A percentile compares a stretch with the other conserved stretches of the same genome.
Evolutionary conservation across 805 yeast genomes (phyloP).

Genomic region (Candida ortonii): DNA sequence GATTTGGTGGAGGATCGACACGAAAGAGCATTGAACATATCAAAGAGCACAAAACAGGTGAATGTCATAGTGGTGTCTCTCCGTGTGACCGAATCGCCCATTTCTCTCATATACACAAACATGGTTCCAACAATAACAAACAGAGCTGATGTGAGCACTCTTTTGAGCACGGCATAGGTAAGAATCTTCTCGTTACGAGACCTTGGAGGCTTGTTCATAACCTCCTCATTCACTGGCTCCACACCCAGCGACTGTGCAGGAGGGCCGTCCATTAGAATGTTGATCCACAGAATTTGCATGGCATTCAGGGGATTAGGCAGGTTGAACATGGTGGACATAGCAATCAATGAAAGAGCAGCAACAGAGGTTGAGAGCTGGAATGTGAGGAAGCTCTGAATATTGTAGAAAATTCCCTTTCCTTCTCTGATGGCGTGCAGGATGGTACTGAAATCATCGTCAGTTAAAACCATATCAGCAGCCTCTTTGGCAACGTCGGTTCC

Average conservation of each 20-base stretch:
- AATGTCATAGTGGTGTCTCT: constrained; percentile 99
- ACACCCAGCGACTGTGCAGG: constrained; percentile 98
- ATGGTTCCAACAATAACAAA: constrained; percentile 84
- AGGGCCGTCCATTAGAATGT: constrained; percentile 97
- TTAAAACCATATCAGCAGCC: constrained; percentile 96
- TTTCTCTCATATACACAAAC: constrained; percentile 80
- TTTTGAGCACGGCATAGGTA: constrained; percentile 61
- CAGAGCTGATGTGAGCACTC: constrained; percentile 73
- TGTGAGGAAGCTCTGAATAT: constrained; percentile 90
- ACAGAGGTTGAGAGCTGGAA: constrained; percentile 95
- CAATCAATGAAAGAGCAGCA: constrained; percentile 89
- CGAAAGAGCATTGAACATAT: constrained; percentile 93
- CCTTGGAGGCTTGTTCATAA: constrained; percentile 96
- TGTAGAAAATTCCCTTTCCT: constrained; percentile 95
- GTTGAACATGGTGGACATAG: constrained; percentile 80
- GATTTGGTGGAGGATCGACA: constrained; percentile 89
- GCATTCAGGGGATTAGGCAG: constrained; percentile 94
- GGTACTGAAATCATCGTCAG: constrained; percentile 95
- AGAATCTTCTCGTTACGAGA: constrained; percentile 80
- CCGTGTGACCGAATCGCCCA: constrained; percentile 82
- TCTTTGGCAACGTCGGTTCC: constrained; percentile 99
- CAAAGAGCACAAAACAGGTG: constrained; percentile 92
- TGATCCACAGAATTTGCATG: constrained; percentile 98
- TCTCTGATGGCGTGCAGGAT: constrained; percentile 92
- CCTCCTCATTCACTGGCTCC: constrained; percentile 94